Evolutionary conservation across 176 grass and related monocot species (phyloP).

Genomic region (Oryza coarctata): DNA sequence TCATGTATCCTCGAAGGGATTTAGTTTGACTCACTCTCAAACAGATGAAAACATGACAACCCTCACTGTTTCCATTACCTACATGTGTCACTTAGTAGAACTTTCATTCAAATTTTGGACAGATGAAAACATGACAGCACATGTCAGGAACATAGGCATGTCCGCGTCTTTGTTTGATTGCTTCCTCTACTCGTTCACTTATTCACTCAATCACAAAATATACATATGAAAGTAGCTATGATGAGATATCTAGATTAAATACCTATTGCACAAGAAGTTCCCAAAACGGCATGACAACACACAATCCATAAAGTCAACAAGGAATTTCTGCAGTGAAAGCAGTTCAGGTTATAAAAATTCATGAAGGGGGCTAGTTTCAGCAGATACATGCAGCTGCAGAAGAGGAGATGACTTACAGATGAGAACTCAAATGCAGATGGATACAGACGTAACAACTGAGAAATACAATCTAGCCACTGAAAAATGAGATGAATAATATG

Average conservation of each 20-base stretch:
- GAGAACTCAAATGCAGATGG: slow-evolving; percentile 97
- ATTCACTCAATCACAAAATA: slow-evolving; percentile 3
- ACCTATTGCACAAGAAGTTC: slow-evolving; percentile 98
- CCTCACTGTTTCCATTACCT: slow-evolving; percentile 4
- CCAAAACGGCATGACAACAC: slow-evolving; percentile 90
- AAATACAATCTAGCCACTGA: slow-evolving; percentile 96
- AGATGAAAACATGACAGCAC: neutral
- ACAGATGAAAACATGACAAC: slow-evolving; percentile 18
- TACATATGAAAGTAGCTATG: neutral
- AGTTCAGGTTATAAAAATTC: neutral
- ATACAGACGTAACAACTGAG: slow-evolving; percentile 84
- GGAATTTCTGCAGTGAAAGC: slow-evolving; percentile 65
- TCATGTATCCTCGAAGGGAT: neutral
- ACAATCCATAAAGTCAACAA: slow-evolving; percentile 96
- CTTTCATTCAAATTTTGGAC: neutral
- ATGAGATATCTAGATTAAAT: slow-evolving; percentile 20
- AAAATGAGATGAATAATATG: slow-evolving; percentile 34
- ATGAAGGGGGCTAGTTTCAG: slow-evolving; percentile 14
- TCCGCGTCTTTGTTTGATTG: neutral
- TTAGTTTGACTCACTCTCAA: slow-evolving; percentile 7
- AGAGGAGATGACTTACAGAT: slow-evolving; percentile 68
- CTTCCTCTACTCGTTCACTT: neutral
- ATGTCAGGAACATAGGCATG: slow-evolving; percentile 1
- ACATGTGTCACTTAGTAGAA: neutral
- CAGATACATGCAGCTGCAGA: neutral